These are phyloP conservation scores for Trametes villosa DNA, from an alignment of 768 basidiomycete genomes.

Conservation along the genomic window DNA sequence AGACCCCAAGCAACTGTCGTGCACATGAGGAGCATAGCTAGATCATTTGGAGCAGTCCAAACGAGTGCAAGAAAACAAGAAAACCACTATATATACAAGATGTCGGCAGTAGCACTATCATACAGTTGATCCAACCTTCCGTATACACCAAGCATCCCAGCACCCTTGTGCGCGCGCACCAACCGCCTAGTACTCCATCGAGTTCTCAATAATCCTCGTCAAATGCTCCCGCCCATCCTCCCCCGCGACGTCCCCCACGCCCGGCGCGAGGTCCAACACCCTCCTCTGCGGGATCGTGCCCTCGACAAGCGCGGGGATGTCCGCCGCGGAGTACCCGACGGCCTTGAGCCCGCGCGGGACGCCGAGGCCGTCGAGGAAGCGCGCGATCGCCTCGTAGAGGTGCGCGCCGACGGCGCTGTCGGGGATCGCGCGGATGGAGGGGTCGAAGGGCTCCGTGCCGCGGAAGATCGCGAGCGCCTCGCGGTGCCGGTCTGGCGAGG, in stretches of 20 bases:
- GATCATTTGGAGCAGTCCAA: no score
- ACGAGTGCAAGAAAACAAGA: neutral
- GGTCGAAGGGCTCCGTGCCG: conserved; percentile 62
- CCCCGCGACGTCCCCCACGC: conserved; percentile 80
- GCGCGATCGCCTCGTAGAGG: conserved; percentile 84
- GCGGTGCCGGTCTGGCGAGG: conserved; percentile 89
- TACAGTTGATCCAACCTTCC: neutral
- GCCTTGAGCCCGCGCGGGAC: conserved; percentile 87
- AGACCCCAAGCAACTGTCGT: no score
- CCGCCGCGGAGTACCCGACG: conserved; percentile 71
- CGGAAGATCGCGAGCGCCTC: conserved; percentile 87
- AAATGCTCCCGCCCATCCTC: conserved; percentile 86
- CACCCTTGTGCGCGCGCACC: neutral
- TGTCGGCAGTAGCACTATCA: conserved; percentile 1
- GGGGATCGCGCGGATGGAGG: conserved; percentile 71
- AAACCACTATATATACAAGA: conserved; percentile 10
- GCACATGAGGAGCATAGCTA: no score
- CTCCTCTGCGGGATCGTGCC: conserved; percentile 92
- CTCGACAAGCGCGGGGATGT: conserved; percentile 79
- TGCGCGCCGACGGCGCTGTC: conserved; percentile 80
- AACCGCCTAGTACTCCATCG: conserved; percentile 67
- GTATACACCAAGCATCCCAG: neutral
- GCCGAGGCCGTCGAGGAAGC: conserved; percentile 83
- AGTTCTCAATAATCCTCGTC: conserved; percentile 76
- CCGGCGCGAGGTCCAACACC: conserved; percentile 91